Base-by-base conservation (phyloP, 225 moss, liverwort and hornwort species). In the Pleurozium schreberi region DNA sequence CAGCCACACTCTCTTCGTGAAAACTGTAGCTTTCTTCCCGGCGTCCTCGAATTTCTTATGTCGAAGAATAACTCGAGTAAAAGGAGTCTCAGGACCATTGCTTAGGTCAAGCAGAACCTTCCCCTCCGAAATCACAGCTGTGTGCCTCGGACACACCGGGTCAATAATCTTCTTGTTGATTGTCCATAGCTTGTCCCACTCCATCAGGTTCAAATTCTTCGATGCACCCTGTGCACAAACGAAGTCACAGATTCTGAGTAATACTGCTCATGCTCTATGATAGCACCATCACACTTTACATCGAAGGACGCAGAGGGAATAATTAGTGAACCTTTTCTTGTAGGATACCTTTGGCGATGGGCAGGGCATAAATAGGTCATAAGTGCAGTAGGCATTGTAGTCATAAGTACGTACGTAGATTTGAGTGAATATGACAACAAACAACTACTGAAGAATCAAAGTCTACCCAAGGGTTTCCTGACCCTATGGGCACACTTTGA, bases 181-280 rank as follows among this genome's bases (percentile, higher is more conserved):
- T 19, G 97, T 97, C 96, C 96, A 97, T 34, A 97, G 89, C 90
- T 96, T 97, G 87, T 97, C 97, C 97, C 97, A 97, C 87, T 97
- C 95, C 97, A 97, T 97, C 66, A 96, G 90, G 71, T 96, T 97
- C 88, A 97, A 82, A 91, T 97, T 97, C 93, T 97, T 95, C 23
- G 94, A 96, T 71, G 96, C 96, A 27, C 96, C 97, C 97, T 97
- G 92, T 57, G 71, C 53, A 49, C 63, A 73, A 69, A 71, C 60
- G 60, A 65, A 52, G 52, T 75, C 60, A 43, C 49, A 53, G 26
- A 55, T 64, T 27, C 27, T 81, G 31, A 87, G 61, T 58, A 64
- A 42, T 73, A 60, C 36, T 71, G 86, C 77, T 60, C 52, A 42
- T 42, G 65, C 78, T 53, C 65, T 65, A 79, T 59, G 79, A 69